A percentile compares a stretch with the other conserved stretches of the same genome.
phyloP scores from a whole-genome alignment of 495 filamentous ascomycete genomes.

The Entonaema liquescens region DNA sequence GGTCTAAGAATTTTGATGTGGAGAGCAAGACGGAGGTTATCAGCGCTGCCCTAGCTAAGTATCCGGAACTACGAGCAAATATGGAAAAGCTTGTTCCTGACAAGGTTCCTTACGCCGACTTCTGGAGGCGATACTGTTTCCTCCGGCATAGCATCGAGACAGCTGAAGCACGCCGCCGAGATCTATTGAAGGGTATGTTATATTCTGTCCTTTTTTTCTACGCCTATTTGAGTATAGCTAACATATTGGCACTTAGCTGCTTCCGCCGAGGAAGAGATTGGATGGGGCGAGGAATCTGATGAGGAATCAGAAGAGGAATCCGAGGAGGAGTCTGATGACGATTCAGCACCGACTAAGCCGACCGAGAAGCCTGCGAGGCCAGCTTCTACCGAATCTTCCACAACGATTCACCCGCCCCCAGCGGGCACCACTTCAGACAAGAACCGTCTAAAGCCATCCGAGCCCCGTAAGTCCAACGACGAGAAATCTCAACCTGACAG shows the following conservation, averaged over 20 bases:
- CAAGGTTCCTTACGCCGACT: conserved; percentile 83
- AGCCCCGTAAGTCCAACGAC: conserved; percentile 83
- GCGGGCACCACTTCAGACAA: conserved; percentile 25
- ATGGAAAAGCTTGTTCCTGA: conserved; percentile 98
- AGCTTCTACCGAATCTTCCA: conserved; percentile 60
- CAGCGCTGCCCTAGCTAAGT: conserved; percentile 81
- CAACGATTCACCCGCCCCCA: conserved; percentile 58
- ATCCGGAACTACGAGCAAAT: conserved; percentile 83
- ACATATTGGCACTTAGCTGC: conserved; percentile 59
- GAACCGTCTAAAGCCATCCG: conserved; percentile 62
- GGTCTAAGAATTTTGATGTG: conserved; percentile 78
- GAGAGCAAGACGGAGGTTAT: conserved; percentile 89
- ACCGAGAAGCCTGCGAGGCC: conserved; percentile 47
- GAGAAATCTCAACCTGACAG: conserved; percentile 85
- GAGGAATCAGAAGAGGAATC: conserved; percentile 20
- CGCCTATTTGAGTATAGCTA: conserved; percentile 35
- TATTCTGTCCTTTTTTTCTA: background rate
- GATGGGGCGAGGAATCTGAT: conserved; percentile 75
- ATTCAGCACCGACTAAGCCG: conserved; percentile 43
- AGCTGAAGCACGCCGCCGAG: conserved; percentile 89
- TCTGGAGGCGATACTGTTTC: conserved; percentile 98
- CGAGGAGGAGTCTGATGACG: conserved; percentile 41
- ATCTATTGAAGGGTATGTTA: conserved; percentile 85
- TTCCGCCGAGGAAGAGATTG: conserved; percentile 76
- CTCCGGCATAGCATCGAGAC: conserved; percentile 91